A percentile compares a stretch with the other conserved stretches of the same genome.
phyloP scores from a whole-genome alignment of 1,284 basidiomycete genomes.

The Trametes sp. region DNA sequence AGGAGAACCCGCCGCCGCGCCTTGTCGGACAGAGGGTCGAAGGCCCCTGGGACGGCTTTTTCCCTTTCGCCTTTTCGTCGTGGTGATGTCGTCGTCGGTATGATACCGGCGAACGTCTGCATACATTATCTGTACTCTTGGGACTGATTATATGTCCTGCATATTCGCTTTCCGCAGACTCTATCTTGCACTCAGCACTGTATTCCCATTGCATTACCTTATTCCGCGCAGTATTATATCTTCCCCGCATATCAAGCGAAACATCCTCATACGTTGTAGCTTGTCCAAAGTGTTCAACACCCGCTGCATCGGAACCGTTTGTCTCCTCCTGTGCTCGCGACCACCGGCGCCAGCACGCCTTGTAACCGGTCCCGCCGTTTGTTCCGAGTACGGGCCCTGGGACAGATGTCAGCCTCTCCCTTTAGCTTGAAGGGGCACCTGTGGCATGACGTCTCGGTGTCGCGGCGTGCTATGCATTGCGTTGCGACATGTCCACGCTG shows the following conservation, averaged over 20 bases:
- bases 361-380: too few relatives aligned
- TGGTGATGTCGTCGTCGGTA: background rate
- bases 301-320: too few relatives aligned
- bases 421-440: too few relatives aligned
- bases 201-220: background rate
- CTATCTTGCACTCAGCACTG: constrained; percentile 4
- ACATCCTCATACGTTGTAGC: too few relatives aligned
- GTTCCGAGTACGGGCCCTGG: too few relatives aligned
- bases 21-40: constrained; percentile 22
- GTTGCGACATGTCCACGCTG: too few relatives aligned
- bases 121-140: constrained; percentile 5
- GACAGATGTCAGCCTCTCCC: too few relatives aligned
- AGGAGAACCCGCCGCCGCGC: constrained; percentile 36
- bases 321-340: too few relatives aligned
- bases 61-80: constrained; percentile 40
- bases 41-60: constrained; percentile 62
- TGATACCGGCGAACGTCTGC: background rate
- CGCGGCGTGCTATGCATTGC: too few relatives aligned
- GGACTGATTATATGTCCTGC: background rate
- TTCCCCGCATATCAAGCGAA: background rate
- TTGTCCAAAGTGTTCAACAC: background rate
- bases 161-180: background rate
- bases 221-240: background rate
- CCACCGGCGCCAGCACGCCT: too few relatives aligned
- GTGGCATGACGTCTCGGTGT: too few relatives aligned